Conservation (phyloP, 2,329 filamentous ascomycete species). For the Lomentospora prolificans region DNA sequence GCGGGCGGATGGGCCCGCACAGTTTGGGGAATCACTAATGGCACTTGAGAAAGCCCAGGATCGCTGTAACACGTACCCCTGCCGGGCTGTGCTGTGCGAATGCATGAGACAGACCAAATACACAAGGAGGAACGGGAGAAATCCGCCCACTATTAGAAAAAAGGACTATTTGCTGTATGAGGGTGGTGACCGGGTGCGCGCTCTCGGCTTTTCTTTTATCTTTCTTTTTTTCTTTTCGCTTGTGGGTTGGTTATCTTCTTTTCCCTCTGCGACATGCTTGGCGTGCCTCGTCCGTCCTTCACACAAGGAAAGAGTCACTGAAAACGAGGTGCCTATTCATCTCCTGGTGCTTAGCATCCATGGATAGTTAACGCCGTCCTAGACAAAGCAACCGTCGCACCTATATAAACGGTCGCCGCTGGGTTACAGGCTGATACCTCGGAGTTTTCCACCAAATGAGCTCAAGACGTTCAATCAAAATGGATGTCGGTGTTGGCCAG, state of each 20-base stretch:
- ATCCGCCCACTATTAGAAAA: not conserved
- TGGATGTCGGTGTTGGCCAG: too few species aligned
- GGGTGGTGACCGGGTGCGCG: not conserved
- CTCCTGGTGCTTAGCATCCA: not conserved
- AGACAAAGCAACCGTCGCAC: too few species aligned
- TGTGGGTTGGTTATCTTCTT: too few species aligned
- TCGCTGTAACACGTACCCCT: slow-evolving; percentile 1
- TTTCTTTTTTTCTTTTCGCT: not conserved
- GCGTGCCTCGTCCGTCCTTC: too few species aligned
- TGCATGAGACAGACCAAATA: not conserved
- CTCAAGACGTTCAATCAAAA: not conserved
- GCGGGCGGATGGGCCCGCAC: slow-evolving; percentile 6
- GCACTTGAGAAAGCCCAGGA: slow-evolving; percentile 1
- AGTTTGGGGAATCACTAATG: slow-evolving; percentile 3
- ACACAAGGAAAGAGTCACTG: not conserved
- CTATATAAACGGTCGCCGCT: too few species aligned
- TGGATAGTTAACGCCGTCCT: not conserved
- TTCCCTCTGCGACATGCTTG: too few species aligned
- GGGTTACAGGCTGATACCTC: not conserved
- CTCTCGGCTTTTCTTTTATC: not conserved
- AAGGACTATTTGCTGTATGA: not conserved
- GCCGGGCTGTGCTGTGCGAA: not conserved
- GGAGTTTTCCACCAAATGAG: too few species aligned
- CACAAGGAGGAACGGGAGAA: not conserved
- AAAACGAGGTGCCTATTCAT: not conserved